Percentiles rank a stretch among this genome's conserved stretches.
Evolutionary conservation across 2,329 filamentous ascomycete genomes (phyloP).

Genomic region (Ophiostoma sp.): DNA sequence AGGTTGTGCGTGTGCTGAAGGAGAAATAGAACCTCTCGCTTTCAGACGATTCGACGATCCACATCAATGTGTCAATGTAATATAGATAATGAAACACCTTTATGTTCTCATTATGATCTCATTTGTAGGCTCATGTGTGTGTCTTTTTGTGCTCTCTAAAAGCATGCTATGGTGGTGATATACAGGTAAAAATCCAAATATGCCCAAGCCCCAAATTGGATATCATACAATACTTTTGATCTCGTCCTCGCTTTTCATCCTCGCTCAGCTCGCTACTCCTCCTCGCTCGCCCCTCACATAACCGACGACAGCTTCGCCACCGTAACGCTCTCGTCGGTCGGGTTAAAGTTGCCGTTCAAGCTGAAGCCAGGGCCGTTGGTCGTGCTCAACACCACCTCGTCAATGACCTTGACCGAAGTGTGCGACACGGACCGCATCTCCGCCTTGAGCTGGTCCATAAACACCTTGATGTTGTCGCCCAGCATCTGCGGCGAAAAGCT

Average conservation of each 20-base stretch:
- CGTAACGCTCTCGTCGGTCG: conserved; percentile 58
- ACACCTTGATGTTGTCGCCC: conserved; percentile 76
- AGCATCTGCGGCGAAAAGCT: conserved; percentile 85
- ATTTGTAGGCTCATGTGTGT: not conserved
- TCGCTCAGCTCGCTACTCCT: not conserved
- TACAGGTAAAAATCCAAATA: conserved; percentile 22
- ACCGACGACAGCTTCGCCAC: conserved; percentile 54
- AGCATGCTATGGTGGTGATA: conserved; percentile 25
- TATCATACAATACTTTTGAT: conserved; percentile 23
- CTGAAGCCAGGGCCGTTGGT: conserved; percentile 85
- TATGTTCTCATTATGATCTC: not conserved
- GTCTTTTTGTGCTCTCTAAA: not conserved
- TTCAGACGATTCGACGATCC: too few relatives aligned
- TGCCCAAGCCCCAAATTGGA: conserved; percentile 19
- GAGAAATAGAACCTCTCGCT: conserved; percentile 27
- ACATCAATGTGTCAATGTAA: too few relatives aligned
- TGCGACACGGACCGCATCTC: conserved; percentile 64
- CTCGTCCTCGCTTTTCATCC: not conserved
- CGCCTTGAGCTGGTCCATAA: conserved; percentile 74
- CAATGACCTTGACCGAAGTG: conserved; percentile 69
- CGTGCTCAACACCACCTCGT: conserved; percentile 76
- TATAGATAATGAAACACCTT: not conserved
- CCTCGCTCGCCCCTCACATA: conserved; percentile 46
- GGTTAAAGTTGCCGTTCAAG: conserved; percentile 75
- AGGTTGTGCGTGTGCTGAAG: conserved; percentile 54